Conservation (phyloP, 73 alveolate genomes). For the Paramecium primaurelia region DNA sequence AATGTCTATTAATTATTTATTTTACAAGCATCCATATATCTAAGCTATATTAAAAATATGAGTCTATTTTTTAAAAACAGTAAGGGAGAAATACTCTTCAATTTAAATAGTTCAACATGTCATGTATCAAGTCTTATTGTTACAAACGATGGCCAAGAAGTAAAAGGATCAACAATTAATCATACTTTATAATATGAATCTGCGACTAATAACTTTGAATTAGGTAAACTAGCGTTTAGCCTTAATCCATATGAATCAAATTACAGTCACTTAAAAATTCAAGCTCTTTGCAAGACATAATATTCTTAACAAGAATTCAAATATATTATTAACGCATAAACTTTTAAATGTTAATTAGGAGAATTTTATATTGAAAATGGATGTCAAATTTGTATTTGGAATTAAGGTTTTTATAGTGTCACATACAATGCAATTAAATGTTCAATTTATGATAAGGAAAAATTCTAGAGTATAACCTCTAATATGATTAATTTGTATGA, state of each 20-base stretch:
- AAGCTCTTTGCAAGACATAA: neutral
- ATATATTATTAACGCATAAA: neutral
- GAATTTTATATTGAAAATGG: neutral
- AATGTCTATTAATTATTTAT: neutral
- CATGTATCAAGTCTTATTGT: neutral
- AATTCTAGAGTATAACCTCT: neutral
- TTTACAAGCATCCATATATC: neutral
- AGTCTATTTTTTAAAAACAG: neutral
- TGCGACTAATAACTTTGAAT: neutral
- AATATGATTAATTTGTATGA: neutral
- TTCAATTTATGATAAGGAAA: neutral
- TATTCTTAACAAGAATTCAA: neutral
- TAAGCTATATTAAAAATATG: neutral
- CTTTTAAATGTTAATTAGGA: neutral
- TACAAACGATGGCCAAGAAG: neutral
- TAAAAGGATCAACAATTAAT: neutral
- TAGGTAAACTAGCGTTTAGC: neutral
- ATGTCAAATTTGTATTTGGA: neutral
- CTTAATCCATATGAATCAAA: neutral
- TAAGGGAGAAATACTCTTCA: neutral
- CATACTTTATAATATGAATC: neutral
- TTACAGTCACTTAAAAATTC: neutral
- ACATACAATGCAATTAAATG: neutral
- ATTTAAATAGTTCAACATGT: neutral
- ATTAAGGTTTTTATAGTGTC: neutral